Conservation (phyloP, 2,329 filamentous ascomycete genomes). For the Harringtonia aguacate region DNA sequence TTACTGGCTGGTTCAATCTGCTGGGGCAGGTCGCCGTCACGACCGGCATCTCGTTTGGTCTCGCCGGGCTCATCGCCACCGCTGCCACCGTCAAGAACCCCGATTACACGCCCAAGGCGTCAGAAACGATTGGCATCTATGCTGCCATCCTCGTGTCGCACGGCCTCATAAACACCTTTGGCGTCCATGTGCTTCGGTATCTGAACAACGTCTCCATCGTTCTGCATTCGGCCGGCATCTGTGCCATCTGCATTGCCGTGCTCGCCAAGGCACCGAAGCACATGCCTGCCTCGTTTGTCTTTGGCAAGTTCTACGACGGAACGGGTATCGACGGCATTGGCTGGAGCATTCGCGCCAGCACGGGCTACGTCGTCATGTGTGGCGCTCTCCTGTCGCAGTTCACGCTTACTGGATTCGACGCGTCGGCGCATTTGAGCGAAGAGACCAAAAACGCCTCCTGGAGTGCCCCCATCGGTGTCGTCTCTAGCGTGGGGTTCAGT, state of each 20-base stretch:
- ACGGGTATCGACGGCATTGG: constrained; percentile 36
- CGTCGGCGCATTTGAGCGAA: constrained; percentile 45
- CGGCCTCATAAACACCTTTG: constrained; percentile 45
- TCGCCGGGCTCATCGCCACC: constrained; percentile 26
- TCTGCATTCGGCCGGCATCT: constrained; percentile 42
- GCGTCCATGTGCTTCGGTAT: constrained; percentile 41
- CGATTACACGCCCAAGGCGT: constrained; percentile 28
- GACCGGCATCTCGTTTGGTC: constrained; percentile 29
- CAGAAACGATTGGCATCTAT: constrained; percentile 46
- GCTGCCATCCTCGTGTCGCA: constrained; percentile 44
- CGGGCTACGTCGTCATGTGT: constrained; percentile 42
- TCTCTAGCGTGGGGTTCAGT: constrained; percentile 44
- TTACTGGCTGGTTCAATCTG: constrained; percentile 31
- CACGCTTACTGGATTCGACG: constrained; percentile 32
- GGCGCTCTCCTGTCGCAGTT: constrained; percentile 45
- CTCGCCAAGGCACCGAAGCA: constrained; percentile 46
- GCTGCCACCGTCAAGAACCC: constrained; percentile 24
- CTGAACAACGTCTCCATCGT: constrained; percentile 46
- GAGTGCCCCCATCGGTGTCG: constrained; percentile 46
- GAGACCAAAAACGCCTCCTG: constrained; percentile 46
- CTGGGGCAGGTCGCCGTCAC: constrained; percentile 31
- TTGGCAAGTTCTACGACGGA: constrained; percentile 40
- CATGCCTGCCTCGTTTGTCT: constrained; percentile 44
- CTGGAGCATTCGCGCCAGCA: constrained; percentile 41
- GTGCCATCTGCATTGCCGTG: constrained; percentile 41